Evolutionary conservation across 108 stramenopile species (phyloP).

Genomic region (Discostella stelligeroides): DNA sequence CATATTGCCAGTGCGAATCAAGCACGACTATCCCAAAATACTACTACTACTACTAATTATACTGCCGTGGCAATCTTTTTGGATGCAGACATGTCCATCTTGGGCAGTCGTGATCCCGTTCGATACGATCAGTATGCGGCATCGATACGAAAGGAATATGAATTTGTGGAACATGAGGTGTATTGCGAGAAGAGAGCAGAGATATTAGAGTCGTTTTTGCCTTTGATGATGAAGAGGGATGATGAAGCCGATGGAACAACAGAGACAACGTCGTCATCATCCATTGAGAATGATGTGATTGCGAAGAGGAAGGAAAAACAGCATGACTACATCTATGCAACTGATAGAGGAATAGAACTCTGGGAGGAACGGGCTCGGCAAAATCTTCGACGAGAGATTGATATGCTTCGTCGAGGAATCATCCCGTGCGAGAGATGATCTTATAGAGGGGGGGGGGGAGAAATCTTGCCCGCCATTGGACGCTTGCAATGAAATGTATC

Average conservation of each 20-base stretch:
- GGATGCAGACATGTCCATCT: constrained; percentile 84
- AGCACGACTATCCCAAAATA: constrained; percentile 26
- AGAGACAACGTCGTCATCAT: not conserved
- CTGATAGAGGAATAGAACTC: constrained; percentile 45
- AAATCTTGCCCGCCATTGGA: too few relatives aligned
- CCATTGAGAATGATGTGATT: not conserved
- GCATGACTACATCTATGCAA: constrained; percentile 49
- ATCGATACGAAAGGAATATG: constrained; percentile 78
- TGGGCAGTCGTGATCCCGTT: constrained; percentile 57
- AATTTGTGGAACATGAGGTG: constrained; percentile 52
- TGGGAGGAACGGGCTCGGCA: constrained; percentile 60
- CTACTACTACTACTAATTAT: too few relatives aligned
- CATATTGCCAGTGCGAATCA: constrained; percentile 29
- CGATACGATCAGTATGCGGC: constrained; percentile 69
- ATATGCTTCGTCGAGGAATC: constrained; percentile 49
- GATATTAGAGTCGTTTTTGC: constrained; percentile 65
- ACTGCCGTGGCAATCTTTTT: constrained; percentile 54
- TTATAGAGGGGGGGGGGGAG: too few relatives aligned
- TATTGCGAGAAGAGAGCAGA: constrained; percentile 79
- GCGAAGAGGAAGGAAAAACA: constrained; percentile 37
- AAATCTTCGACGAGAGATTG: constrained; percentile 71
- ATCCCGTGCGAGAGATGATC: constrained; percentile 60
- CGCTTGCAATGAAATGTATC: too few relatives aligned
- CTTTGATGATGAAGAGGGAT: not conserved
- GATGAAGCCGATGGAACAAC: not conserved